Evolutionary conservation across 108 stramenopile species (phyloP).

Genomic region (Skeletonema costatum): DNA sequence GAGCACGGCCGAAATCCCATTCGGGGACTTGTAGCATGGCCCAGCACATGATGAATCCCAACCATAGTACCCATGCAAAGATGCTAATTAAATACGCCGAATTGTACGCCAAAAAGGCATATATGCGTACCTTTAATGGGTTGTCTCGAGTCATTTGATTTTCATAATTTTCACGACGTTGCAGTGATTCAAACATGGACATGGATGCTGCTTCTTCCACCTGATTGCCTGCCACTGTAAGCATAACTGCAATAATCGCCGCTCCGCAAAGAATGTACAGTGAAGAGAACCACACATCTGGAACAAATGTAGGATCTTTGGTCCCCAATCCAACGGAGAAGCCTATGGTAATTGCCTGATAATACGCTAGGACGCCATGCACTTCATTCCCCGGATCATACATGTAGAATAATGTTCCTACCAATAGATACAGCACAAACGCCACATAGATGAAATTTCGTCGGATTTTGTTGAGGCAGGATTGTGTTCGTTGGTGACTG

Average conservation of each 20-base stretch:
- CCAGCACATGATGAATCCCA: conserved; percentile 35
- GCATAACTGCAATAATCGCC: conserved; percentile 27
- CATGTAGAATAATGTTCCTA: conserved; percentile 19
- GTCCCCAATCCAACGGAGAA: conserved; percentile 30
- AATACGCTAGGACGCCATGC: not conserved
- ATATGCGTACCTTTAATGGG: conserved; percentile 3
- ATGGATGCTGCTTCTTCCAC: conserved; percentile 34
- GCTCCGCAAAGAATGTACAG: conserved; percentile 38
- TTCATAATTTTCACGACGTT: conserved; percentile 42
- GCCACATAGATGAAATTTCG: not conserved
- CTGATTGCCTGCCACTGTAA: conserved; percentile 15
- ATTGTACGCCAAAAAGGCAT: conserved; percentile 36
- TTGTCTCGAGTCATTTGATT: conserved; percentile 29
- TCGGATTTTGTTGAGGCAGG: not conserved
- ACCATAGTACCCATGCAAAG: conserved; percentile 18
- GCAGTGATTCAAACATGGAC: conserved; percentile 31
- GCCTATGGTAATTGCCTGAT: conserved; percentile 36
- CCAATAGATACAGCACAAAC: conserved; percentile 13
- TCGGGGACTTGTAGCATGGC: conserved; percentile 17
- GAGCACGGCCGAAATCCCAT: conserved; percentile 29
- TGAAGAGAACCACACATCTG: conserved; percentile 43
- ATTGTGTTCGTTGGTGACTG: not conserved
- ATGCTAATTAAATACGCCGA: conserved; percentile 23
- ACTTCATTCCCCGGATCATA: conserved; percentile 8
- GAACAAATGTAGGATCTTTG: conserved; percentile 20